Conservation (phyloP, 129 eudicot species). For the Arctium minus region DNA sequence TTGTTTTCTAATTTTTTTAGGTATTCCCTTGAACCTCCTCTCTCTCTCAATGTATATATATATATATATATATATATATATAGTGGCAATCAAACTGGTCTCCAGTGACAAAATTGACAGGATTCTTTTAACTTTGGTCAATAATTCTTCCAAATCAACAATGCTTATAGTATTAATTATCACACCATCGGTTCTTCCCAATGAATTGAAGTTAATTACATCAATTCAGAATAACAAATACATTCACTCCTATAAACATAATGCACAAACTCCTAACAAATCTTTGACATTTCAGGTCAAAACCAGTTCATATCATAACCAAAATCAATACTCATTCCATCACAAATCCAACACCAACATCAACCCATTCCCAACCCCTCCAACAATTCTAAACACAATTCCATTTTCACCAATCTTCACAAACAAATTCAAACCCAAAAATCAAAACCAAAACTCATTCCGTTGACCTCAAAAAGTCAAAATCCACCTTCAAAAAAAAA, state of each 20-base stretch:
- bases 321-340: background rate
- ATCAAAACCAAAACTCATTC: background rate
- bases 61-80: background rate
- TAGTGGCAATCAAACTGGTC: background rate
- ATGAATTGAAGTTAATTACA: background rate
- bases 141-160: background rate
- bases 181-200: background rate
- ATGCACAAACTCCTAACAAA: background rate
- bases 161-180: background rate
- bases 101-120: background rate
- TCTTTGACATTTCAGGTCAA: constrained; percentile 19
- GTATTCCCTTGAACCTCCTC: no score
- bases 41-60: no score
- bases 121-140: background rate
- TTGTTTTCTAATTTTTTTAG: no score
- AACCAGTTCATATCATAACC: background rate
- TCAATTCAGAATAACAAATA: background rate
- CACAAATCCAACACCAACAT: background rate
- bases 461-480: constrained; percentile 21
- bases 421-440: background rate
- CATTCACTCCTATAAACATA: background rate
- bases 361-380: background rate
- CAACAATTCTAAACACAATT: background rate
- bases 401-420: background rate
- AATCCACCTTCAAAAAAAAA: background rate